These are phyloP conservation scores for Lepidium campestre DNA, from an alignment of 441 rosid species.

Conservation along the genomic window DNA sequence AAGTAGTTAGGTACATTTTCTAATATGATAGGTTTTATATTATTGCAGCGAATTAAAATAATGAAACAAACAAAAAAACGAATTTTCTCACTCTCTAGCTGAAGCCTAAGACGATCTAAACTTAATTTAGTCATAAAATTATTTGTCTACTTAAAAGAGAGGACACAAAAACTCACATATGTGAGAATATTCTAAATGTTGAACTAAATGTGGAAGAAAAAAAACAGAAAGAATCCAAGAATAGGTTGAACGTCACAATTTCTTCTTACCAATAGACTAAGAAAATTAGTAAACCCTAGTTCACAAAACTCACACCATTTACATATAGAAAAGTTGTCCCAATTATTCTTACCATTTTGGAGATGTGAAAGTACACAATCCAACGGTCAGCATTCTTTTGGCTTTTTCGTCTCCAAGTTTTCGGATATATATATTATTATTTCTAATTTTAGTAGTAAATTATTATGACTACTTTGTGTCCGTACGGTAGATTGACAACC, in stretches of 20 bases:
- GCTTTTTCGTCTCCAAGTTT: not conserved
- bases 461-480: conserved; percentile 8
- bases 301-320: conserved; percentile 3
- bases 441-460: conserved; percentile 6
- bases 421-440: not conserved
- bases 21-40: not conserved
- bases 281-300: not conserved
- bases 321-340: conserved; percentile 10
- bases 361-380: conserved; percentile 20
- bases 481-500: conserved; percentile 19
- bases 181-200: conserved; percentile 8
- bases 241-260: not conserved
- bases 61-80: too few relatives aligned
- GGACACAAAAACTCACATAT: conserved; percentile 7
- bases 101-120: conserved; percentile 8
- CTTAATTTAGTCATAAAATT: not conserved
- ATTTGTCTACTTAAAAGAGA: not conserved
- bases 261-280: not conserved
- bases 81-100: not conserved
- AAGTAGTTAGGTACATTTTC: not conserved
- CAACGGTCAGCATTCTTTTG: conserved; percentile 27
- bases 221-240: conserved; percentile 7
- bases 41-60: not conserved
- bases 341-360: conserved; percentile 12
- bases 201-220: conserved; percentile 9